Percentiles rank a stretch among this genome's conserved stretches.
Conservation (phyloP, 768 basidiomycete species). For the Leccinum imitatum region DNA sequence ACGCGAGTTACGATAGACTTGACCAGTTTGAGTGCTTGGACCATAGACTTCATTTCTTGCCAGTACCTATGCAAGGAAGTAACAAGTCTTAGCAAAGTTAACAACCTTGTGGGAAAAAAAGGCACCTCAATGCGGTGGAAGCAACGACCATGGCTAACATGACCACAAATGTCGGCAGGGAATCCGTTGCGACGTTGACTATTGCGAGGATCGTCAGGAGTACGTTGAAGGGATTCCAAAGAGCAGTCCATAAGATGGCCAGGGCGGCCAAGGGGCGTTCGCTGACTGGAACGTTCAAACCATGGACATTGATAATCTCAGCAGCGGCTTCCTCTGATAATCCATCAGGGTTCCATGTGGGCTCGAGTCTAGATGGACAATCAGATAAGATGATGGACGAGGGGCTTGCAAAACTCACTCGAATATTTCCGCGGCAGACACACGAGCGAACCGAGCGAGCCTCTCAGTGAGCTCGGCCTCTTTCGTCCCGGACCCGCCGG, state of each 20-base stretch:
- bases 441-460: constrained; percentile 28
- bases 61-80: constrained; percentile 21
- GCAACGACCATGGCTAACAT: constrained; percentile 38
- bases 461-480: constrained; percentile 23
- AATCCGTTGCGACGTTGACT: constrained; percentile 34
- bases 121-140: constrained; percentile 33
- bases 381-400: not conserved
- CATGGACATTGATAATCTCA: constrained; percentile 22
- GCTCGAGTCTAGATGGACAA: constrained; percentile 22
- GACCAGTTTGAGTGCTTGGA: constrained; percentile 35
- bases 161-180: constrained; percentile 33
- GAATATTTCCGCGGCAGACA: constrained; percentile 26
- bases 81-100: not conserved
- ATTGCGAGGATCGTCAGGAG: constrained; percentile 32
- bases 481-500: constrained; percentile 9
- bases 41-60: constrained; percentile 36
- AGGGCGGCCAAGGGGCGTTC: constrained; percentile 34
- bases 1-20: constrained; percentile 35
- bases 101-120: not conserved
- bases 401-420: constrained; percentile 13
- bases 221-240: constrained; percentile 37
- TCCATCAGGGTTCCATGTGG: constrained; percentile 26
- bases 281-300: constrained; percentile 29
- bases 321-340: constrained; percentile 22
- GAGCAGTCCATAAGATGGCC: constrained; percentile 30